Evolutionary conservation across 805 yeast species (phyloP), one percentile per base, ranked within the genome.

Genomic region (Kodamaea neixiangensis): DNA sequence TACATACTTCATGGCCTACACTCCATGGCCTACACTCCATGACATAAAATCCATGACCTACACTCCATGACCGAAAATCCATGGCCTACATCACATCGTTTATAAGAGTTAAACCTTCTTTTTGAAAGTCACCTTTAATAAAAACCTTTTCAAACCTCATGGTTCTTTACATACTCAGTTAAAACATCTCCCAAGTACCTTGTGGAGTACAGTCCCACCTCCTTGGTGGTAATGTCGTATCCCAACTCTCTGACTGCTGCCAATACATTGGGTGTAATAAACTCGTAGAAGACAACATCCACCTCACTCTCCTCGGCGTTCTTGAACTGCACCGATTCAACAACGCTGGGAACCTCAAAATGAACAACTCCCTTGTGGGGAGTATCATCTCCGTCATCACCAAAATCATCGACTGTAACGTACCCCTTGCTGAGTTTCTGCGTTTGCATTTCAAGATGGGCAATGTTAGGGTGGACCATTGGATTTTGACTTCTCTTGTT

Each of bases 351-450:
- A 2, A 90, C 74, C 6, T 76, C 79, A 64, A 78, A 85, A 51
- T 77, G 71, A 0, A 72, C 71, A 44, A 86, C 78, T 1, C 88
- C 78, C 51, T 69, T 87, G 92, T 50, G 83, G 58, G 35, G 90
- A 77, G 72, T 88, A 57, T 75, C 98, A 64, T 94, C 99, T 18
- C 99, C 99, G 54, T 84, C 83, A 55, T 74, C 68, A 0, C 97
- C 99, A 58, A 78, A 76, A 61, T 93, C 98, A 63, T 94, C 99
- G 43, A 68, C 59, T 0, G 99, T 93, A 0, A 83, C 84, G 58
- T 87, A 88, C 0, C 99, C 99, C 53, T 80, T 81, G 1, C 82
- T 60, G 11, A 77, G 61, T 15, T 29, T 34, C 3, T 9, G 7
- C 15, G 31, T 18, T 11, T 25, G 29, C 35, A 25, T 40, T 9